A percentile compares a stretch with the other conserved stretches of the same genome.
phyloP scores from a whole-genome alignment of 2,329 filamentous ascomycete species.

The Exserohilum turcica region DNA sequence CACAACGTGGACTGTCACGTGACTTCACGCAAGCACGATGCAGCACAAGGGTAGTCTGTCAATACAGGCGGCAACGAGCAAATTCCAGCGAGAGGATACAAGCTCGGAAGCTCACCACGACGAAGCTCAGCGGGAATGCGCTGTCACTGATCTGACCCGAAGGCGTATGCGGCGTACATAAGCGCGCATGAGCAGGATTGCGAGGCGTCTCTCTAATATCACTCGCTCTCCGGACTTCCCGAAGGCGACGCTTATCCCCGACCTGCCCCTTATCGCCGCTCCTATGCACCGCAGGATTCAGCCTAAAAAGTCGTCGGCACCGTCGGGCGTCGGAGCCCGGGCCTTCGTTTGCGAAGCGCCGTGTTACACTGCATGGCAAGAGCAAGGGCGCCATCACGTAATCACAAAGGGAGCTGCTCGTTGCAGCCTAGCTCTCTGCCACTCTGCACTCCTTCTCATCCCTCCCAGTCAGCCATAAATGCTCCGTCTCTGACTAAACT shows the following conservation, averaged over 20 bases:
- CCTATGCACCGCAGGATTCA: not conserved
- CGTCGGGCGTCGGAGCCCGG: too few species aligned
- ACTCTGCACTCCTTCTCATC: not conserved
- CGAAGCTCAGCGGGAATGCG: too few species aligned
- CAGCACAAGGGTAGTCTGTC: too few species aligned
- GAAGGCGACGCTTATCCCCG: not conserved
- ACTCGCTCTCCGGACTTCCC: not conserved
- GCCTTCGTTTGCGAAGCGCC: not conserved
- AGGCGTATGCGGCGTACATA: too few species aligned
- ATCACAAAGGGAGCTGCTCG: not conserved
- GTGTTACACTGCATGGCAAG: not conserved
- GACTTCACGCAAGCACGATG: too few species aligned
- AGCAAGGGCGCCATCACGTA: not conserved
- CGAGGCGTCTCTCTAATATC: too few species aligned
- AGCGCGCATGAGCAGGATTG: too few species aligned
- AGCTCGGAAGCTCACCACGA: too few species aligned
- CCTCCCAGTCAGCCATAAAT: not conserved
- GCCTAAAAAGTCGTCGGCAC: not conserved
- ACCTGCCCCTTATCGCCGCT: not conserved
- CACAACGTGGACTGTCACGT: too few species aligned
- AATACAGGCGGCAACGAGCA: too few species aligned
- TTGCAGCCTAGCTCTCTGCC: not conserved
- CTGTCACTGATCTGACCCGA: too few species aligned
- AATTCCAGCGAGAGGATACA: too few species aligned
- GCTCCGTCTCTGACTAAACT: not conserved